These are phyloP conservation scores for Scheffersomyces parashehatae DNA, from an alignment of 1,139 yeast species.

Conservation along the genomic window DNA sequence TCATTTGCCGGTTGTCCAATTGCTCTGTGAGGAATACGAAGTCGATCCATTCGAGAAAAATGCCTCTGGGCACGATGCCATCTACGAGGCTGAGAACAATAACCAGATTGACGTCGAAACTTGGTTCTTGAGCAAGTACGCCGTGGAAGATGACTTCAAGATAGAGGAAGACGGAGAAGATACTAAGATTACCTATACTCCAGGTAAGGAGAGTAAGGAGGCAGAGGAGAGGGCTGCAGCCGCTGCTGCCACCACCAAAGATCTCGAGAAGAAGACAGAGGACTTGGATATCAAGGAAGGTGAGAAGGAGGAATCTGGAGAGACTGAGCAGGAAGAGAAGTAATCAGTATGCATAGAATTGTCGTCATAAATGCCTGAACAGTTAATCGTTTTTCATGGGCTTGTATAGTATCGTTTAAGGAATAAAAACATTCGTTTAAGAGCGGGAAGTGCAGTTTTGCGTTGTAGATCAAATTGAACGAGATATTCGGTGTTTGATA, in stretches of 20 bases:
- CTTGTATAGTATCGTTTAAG: no score
- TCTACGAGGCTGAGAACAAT: slow-evolving; percentile 84
- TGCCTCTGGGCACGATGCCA: slow-evolving; percentile 74
- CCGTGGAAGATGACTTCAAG: slow-evolving; percentile 62
- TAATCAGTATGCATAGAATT: no score
- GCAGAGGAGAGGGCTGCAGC: slow-evolving; percentile 43
- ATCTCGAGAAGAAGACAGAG: slow-evolving; percentile 11
- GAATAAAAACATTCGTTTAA: no score
- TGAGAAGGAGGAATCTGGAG: no score
- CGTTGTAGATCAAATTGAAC: no score
- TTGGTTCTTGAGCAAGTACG: slow-evolving; percentile 70
- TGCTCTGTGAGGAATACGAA: slow-evolving; percentile 67
- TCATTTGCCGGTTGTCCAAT: slow-evolving; percentile 67
- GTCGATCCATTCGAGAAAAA: slow-evolving; percentile 85
- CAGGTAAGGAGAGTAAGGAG: slow-evolving; percentile 51
- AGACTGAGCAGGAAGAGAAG: no score
- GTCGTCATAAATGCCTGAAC: no score
- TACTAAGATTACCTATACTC: slow-evolving; percentile 48
- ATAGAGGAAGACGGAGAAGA: slow-evolving; percentile 46
- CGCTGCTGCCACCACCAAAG: slow-evolving; percentile 17
- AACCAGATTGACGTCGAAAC: slow-evolving; percentile 65
- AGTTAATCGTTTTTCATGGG: no score
- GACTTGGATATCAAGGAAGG: slow-evolving; percentile 9
- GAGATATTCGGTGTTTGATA: no score
- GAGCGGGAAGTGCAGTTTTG: no score